phyloP scores from a whole-genome alignment of 257 asterid genomes.

The Marsdenia floribunda region DNA sequence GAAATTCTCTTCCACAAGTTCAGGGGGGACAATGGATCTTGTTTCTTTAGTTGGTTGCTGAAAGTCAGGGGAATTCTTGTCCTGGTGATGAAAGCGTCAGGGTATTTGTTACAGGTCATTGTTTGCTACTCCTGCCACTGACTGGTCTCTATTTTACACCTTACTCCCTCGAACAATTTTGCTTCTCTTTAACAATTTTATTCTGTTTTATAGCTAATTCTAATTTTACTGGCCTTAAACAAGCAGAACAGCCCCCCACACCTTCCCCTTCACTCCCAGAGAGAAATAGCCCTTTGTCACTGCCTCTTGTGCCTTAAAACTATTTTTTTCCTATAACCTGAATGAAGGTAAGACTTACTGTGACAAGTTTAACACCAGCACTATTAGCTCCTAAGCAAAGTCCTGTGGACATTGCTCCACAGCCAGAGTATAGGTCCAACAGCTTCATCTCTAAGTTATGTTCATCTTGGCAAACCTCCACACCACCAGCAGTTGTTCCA shows the following conservation, averaged over 20 bases:
- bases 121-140: not conserved
- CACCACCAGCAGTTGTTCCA: slow-evolving; percentile 5
- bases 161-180: not conserved
- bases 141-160: not conserved
- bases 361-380: slow-evolving; percentile 57
- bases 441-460: slow-evolving; percentile 35
- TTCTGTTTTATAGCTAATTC: not conserved
- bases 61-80: too few relatives aligned
- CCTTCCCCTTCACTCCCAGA: too few relatives aligned
- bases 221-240: not conserved
- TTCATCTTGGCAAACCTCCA: slow-evolving; percentile 17
- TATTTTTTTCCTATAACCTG: not conserved
- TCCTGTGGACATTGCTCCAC: slow-evolving; percentile 99
- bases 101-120: too few relatives aligned
- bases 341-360: slow-evolving; percentile 37
- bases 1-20: too few relatives aligned
- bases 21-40: too few relatives aligned
- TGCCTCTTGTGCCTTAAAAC: not conserved
- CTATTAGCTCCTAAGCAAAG: slow-evolving; percentile 71
- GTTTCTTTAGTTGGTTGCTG: too few relatives aligned
- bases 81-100: too few relatives aligned
- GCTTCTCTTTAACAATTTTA: not conserved
- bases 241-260: not conserved
- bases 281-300: not conserved
- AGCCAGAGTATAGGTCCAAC: slow-evolving; percentile 75